phyloP scores from a whole-genome alignment of 495 filamentous ascomycete species.

The Penicillium goetzii region DNA sequence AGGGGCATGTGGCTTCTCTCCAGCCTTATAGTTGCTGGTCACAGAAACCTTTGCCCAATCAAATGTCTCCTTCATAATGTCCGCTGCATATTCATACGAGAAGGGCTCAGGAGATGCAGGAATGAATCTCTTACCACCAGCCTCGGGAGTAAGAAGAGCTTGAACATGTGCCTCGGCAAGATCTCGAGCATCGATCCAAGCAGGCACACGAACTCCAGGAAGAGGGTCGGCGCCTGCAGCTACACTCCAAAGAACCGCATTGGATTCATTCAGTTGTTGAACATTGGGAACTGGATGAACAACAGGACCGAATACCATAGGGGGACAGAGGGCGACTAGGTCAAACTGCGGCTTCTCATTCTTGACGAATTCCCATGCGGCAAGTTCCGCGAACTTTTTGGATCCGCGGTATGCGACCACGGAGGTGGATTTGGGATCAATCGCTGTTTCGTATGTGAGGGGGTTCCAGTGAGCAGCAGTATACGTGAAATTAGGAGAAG shows the following conservation, averaged over 20 bases:
- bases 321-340: constrained; percentile 64
- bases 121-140: constrained; percentile 42
- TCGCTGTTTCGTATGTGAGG: constrained; percentile 61
- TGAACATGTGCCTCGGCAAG: constrained; percentile 48
- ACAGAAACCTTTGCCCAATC: constrained; percentile 31
- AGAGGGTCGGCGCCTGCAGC: constrained; percentile 34
- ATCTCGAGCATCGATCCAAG: constrained; percentile 53
- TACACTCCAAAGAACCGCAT: constrained; percentile 41
- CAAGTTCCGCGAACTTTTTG: constrained; percentile 61
- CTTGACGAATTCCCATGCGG: constrained; percentile 60
- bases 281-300: constrained; percentile 39
- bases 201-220: constrained; percentile 37
- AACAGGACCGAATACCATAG: constrained; percentile 53
- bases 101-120: constrained; percentile 41
- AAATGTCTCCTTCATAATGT: constrained; percentile 41
- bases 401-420: constrained; percentile 62
- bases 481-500: constrained; percentile 54
- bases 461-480: constrained; percentile 77
- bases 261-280: constrained; percentile 42
- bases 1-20: constrained; percentile 32
- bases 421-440: constrained; percentile 37
- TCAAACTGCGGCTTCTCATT: constrained; percentile 69
- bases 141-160: constrained; percentile 37
- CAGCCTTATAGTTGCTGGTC: constrained; percentile 32
- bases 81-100: constrained; percentile 43